Percentiles rank a stretch among this genome's conserved stretches.
Conservation (phyloP, 164 flowering plant species). For the Stephania japonica region DNA sequence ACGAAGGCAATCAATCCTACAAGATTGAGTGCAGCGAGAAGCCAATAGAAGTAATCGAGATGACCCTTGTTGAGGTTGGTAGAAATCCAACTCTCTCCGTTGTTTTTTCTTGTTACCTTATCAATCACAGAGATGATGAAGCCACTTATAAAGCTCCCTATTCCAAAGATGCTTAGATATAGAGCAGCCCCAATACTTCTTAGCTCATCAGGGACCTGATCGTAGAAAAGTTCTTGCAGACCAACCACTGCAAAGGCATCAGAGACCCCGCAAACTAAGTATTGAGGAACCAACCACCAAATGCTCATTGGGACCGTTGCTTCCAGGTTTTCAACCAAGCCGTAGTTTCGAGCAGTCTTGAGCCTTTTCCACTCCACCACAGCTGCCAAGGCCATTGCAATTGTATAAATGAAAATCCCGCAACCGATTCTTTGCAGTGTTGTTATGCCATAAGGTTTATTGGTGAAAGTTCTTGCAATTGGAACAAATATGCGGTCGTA, state of each 20-base stretch:
- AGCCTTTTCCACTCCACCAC: constrained; percentile 18
- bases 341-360: constrained; percentile 13
- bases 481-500: constrained; percentile 9
- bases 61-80: constrained; percentile 21
- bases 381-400: constrained; percentile 14
- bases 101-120: constrained; percentile 4
- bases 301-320: constrained; percentile 24
- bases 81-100: constrained; percentile 19
- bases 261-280: constrained; percentile 16
- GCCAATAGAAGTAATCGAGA: constrained; percentile 24
- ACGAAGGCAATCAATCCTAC: neutral
- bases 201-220: constrained; percentile 20
- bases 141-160: constrained; percentile 22
- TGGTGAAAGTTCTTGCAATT: constrained; percentile 1
- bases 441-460: constrained; percentile 9
- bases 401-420: constrained; percentile 8
- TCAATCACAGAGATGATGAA: constrained; percentile 19
- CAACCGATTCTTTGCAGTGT: constrained; percentile 14
- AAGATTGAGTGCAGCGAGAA: constrained; percentile 20
- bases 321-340: constrained; percentile 15
- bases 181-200: constrained; percentile 21
- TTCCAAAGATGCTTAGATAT: constrained; percentile 21
- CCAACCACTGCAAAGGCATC: constrained; percentile 24
- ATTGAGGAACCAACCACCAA: constrained; percentile 24
- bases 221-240: constrained; percentile 26